Evolutionary conservation across 169 alveolate species (phyloP).

Genomic region (Plasmodium billcollinsi): DNA sequence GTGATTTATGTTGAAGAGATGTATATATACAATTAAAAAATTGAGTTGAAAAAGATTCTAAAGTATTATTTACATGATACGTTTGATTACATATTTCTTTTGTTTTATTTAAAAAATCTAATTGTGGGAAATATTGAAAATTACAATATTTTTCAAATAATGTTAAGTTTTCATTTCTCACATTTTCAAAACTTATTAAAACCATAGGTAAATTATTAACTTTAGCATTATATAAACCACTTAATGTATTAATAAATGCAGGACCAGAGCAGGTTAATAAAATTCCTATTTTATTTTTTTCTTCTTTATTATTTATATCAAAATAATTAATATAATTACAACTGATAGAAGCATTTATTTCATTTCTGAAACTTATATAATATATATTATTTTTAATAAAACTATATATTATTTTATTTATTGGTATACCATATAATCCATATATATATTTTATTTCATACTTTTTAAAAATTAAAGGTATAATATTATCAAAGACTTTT

Average conservation of each 20-base stretch:
- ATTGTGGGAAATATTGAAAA: constrained; percentile 70
- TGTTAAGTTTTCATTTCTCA: constrained; percentile 14
- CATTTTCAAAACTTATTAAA: constrained; percentile 56
- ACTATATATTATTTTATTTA: constrained; percentile 46
- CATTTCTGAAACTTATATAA: constrained; percentile 73
- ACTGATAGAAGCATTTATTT: constrained; percentile 67
- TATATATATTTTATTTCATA: constrained; percentile 41
- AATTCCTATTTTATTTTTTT: constrained; percentile 68
- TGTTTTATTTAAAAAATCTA: constrained; percentile 27
- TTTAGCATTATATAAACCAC: constrained; percentile 64
- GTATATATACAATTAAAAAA: constrained; percentile 5
- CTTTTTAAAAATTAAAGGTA: constrained; percentile 54
- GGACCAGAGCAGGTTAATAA: constrained; percentile 70
- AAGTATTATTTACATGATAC: constrained; percentile 39
- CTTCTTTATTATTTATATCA: constrained; percentile 10
- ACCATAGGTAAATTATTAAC: constrained; percentile 59
- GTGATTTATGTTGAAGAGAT: constrained; percentile 6
- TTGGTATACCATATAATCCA: constrained; percentile 70
- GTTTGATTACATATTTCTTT: constrained; percentile 50
- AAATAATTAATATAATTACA: constrained; percentile 65
- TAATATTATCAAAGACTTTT: constrained; percentile 25
- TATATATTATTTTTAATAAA: constrained; percentile 33
- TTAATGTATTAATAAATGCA: constrained; percentile 66
- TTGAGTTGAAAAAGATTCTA: constrained; percentile 18
- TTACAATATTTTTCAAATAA: constrained; percentile 48